These are phyloP conservation scores for Drechslerella dactyloides DNA, from an alignment of 2,329 filamentous ascomycete genomes.

Conservation along the genomic window DNA sequence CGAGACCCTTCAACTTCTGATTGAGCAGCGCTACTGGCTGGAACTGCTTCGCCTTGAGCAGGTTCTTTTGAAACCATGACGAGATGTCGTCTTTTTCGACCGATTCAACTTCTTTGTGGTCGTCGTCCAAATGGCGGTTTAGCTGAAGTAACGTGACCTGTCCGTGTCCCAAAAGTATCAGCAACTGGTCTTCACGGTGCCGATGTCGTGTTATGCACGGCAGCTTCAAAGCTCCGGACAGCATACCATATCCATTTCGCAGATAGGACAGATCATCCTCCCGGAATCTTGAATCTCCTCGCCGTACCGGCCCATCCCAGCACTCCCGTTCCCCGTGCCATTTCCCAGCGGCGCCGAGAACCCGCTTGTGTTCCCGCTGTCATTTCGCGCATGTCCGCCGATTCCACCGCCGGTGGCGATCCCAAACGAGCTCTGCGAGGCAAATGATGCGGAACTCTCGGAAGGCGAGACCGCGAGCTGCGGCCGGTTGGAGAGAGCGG, in stretches of 20 bases:
- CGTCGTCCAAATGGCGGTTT: constrained; percentile 87
- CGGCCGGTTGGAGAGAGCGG: constrained; percentile 36
- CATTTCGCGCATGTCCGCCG: constrained; percentile 34
- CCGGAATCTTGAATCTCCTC: constrained; percentile 22
- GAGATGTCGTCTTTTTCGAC: constrained; percentile 92
- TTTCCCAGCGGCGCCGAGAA: constrained; percentile 43
- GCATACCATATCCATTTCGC: constrained; percentile 90
- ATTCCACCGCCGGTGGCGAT: constrained; percentile 34
- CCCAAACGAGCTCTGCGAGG: constrained; percentile 45
- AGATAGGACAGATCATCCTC: constrained; percentile 92
- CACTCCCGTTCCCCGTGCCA: constrained; percentile 26
- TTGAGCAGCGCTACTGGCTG: constrained; percentile 90
- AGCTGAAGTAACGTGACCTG: constrained; percentile 90
- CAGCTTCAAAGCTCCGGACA: constrained; percentile 54
- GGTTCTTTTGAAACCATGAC: constrained; percentile 95
- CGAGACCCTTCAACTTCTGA: constrained; percentile 88
- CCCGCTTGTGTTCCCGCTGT: constrained; percentile 32
- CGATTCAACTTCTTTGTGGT: constrained; percentile 85
- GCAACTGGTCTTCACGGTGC: background rate
- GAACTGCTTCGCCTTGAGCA: constrained; percentile 89
- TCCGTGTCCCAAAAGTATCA: background rate
- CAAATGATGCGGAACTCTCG: constrained; percentile 44
- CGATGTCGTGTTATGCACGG: background rate
- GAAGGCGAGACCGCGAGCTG: constrained; percentile 42
- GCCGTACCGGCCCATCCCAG: constrained; percentile 30